phyloP scores from a whole-genome alignment of 1,139 yeast species.

The Saccharomyces hybrid region DNA sequence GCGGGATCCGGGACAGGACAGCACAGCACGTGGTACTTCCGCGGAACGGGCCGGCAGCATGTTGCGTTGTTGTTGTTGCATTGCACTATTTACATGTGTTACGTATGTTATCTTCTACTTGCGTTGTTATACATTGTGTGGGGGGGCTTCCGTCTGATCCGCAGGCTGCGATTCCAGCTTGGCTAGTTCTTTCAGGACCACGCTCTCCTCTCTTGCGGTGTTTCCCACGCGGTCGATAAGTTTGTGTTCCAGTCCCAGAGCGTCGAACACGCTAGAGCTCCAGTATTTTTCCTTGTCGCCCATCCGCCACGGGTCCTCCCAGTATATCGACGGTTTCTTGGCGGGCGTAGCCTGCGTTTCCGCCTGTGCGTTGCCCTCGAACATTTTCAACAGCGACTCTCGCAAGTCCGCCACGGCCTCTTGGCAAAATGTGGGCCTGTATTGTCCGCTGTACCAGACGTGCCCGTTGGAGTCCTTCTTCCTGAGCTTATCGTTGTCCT shows the following conservation, averaged over 20 bases:
- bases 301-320: constrained; percentile 85
- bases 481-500: constrained; percentile 62
- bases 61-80: neutral
- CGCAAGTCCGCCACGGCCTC: constrained; percentile 87
- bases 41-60: neutral
- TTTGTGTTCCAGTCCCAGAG: constrained; percentile 21
- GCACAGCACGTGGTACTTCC: neutral
- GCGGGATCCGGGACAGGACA: neutral
- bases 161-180: neutral
- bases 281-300: constrained; percentile 44
- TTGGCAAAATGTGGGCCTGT: constrained; percentile 82
- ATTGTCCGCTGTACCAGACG: constrained; percentile 80
- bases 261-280: constrained; percentile 10
- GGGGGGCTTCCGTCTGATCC: neutral
- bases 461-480: constrained; percentile 70
- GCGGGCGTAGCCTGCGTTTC: constrained; percentile 5
- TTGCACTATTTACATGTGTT: neutral
- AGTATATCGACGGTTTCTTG: constrained; percentile 41
- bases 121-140: neutral
- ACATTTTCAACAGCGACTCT: constrained; percentile 57
- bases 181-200: constrained; percentile 24
- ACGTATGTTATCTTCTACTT: neutral
- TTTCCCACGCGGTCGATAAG: constrained; percentile 24
- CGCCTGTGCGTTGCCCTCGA: constrained; percentile 19
- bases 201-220: constrained; percentile 28